These are phyloP conservation scores for Ceratobasidium sp. DNA, from an alignment of 1,284 basidiomycete species.

Conservation along the genomic window DNA sequence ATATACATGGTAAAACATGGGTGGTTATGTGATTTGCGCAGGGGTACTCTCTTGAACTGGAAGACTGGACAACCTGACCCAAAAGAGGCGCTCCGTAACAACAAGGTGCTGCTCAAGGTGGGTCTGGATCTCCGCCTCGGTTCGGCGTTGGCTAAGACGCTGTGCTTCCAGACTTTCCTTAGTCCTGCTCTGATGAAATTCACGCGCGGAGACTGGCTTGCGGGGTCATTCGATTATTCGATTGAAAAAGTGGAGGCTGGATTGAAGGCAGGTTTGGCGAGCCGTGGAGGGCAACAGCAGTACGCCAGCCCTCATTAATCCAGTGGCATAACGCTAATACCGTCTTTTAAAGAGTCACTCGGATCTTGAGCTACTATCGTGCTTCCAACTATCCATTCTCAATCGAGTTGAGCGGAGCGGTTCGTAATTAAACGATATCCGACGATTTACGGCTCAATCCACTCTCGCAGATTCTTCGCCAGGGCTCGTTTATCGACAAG, in stretches of 20 bases:
- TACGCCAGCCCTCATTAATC: neutral
- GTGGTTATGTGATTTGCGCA: neutral
- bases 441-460: neutral
- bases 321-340: neutral
- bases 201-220: slow-evolving; percentile 43
- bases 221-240: slow-evolving; percentile 30
- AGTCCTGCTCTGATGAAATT: slow-evolving; percentile 34
- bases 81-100: slow-evolving; percentile 8
- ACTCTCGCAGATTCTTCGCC: slow-evolving; percentile 59
- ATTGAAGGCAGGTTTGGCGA: slow-evolving; percentile 16
- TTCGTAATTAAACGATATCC: slow-evolving; percentile 25
- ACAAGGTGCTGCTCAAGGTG: slow-evolving; percentile 29
- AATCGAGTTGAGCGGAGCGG: slow-evolving; percentile 52
- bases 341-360: slow-evolving; percentile 36
- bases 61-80: slow-evolving; percentile 12
- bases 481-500: slow-evolving; percentile 68
- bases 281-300: slow-evolving; percentile 17
- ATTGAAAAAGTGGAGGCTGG: slow-evolving; percentile 26
- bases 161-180: slow-evolving; percentile 24
- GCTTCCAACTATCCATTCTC: slow-evolving; percentile 48
- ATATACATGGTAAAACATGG: slow-evolving; percentile 15
- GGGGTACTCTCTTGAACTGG: slow-evolving; percentile 42
- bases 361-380: slow-evolving; percentile 45
- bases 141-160: neutral
- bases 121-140: neutral